Percentiles rank a stretch among this genome's conserved stretches.
Evolutionary conservation across 2,329 filamentous ascomycete species (phyloP).

Genomic region (Phyllosticta paracitricarpa): DNA sequence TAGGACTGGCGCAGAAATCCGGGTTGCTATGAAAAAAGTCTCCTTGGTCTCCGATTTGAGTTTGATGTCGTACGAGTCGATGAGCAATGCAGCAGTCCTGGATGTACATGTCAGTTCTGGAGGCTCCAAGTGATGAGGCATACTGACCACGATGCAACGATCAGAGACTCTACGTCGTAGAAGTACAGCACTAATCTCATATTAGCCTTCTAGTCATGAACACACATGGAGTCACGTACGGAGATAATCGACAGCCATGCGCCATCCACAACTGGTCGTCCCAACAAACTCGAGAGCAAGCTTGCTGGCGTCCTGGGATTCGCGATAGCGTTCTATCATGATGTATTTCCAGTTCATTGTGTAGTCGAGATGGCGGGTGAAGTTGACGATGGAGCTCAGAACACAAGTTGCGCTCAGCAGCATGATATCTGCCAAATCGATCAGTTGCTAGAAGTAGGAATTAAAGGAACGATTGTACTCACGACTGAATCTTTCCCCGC

Average conservation of each 20-base stretch:
- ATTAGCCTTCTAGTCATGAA: background rate
- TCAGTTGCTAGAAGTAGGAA: background rate
- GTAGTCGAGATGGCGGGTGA: conserved; percentile 6
- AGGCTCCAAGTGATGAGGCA: background rate
- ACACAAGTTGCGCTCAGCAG: conserved; percentile 4
- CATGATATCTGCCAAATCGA: background rate
- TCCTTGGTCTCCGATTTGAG: conserved; percentile 1
- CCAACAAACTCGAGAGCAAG: conserved; percentile 1
- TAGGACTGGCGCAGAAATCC: background rate
- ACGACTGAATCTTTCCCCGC: conserved; percentile 6
- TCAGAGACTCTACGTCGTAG: conserved; percentile 7
- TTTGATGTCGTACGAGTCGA: conserved; percentile 6
- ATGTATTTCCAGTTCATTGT: conserved; percentile 9
- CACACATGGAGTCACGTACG: background rate
- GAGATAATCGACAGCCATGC: conserved; percentile 3
- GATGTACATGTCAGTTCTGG: background rate
- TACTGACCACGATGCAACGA: conserved; percentile 8
- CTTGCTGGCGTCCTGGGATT: background rate
- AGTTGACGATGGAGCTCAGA: background rate
- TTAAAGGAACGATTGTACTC: background rate
- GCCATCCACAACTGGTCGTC: conserved; percentile 5
- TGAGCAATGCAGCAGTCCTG: conserved; percentile 8
- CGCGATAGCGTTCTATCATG: background rate
- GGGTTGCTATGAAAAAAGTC: conserved; percentile 2
- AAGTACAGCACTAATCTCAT: background rate